Percentiles rank a stretch among this genome's conserved stretches.
phyloP scores from a whole-genome alignment of 2,329 filamentous ascomycete species.

The Alternaria angustiovoidea region DNA sequence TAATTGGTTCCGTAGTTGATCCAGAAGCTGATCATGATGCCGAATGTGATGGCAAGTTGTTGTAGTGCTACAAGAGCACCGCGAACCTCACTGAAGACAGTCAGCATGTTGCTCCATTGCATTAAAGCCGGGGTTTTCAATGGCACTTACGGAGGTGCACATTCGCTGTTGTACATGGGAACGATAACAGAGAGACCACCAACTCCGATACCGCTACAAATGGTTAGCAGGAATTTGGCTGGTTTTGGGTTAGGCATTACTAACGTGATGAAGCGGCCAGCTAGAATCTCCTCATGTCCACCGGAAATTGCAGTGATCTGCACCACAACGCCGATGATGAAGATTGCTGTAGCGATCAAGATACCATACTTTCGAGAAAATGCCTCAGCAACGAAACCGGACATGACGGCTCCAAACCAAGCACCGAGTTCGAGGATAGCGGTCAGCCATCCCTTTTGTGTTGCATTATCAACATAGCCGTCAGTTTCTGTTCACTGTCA shows the following conservation, averaged over 20 bases:
- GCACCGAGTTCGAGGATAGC: constrained; percentile 79
- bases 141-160: constrained; percentile 57
- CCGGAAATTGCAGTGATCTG: constrained; percentile 68
- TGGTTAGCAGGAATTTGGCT: constrained; percentile 18
- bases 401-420: constrained; percentile 76
- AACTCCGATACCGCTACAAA: constrained; percentile 65
- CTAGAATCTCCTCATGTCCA: constrained; percentile 69
- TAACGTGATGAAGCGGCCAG: constrained; percentile 73
- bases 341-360: constrained; percentile 70
- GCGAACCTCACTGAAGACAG: constrained; percentile 63
- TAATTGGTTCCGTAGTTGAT: constrained; percentile 55
- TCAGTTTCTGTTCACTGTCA: constrained; percentile 51
- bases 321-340: constrained; percentile 74
- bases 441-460: constrained; percentile 58
- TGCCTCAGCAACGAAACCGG: constrained; percentile 74
- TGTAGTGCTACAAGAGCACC: constrained; percentile 72
- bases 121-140: fast-evolving
- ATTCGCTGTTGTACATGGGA: constrained; percentile 59
- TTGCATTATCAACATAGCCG: constrained; percentile 47
- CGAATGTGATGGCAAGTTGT: constrained; percentile 67
- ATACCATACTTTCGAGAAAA: constrained; percentile 75
- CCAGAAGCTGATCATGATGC: constrained; percentile 43
- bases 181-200: constrained; percentile 74
- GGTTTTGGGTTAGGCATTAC: constrained; percentile 13
- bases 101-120: constrained; percentile 44